Conservation (phyloP, 2,329 filamentous ascomycete species). For the Waltergamsia citrina region DNA sequence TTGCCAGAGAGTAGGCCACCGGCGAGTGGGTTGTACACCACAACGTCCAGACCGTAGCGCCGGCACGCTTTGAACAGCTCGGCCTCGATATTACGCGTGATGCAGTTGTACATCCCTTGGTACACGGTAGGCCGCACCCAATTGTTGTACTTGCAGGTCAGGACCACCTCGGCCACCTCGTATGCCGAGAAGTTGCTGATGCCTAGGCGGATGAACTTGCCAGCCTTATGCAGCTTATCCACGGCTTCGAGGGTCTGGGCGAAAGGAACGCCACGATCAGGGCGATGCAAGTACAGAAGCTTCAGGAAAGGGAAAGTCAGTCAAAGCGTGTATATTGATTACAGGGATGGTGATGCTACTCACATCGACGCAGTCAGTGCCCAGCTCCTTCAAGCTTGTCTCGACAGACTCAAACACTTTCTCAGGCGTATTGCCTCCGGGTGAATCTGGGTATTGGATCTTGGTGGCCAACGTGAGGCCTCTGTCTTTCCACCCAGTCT, state of each 20-base stretch:
- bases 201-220: conserved; percentile 74
- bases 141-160: conserved; percentile 67
- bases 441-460: conserved; percentile 49
- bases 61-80: conserved; percentile 67
- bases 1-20: conserved; percentile 76
- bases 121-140: conserved; percentile 82
- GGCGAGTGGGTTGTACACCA: conserved; percentile 75
- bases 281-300: conserved; percentile 28
- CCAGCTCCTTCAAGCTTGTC: conserved; percentile 60
- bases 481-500: conserved; percentile 69
- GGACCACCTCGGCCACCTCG: conserved; percentile 78
- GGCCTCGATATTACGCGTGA: conserved; percentile 64
- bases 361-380: conserved; percentile 62
- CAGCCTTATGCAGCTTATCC: conserved; percentile 74
- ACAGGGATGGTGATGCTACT: conserved; percentile 14
- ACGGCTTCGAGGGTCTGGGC: conserved; percentile 69
- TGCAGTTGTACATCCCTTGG: conserved; percentile 81
- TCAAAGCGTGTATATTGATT: no score
- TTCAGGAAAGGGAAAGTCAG: conserved; percentile 8
- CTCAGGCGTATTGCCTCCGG: conserved; percentile 52
- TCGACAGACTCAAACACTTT: conserved; percentile 58
- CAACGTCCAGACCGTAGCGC: conserved; percentile 68
- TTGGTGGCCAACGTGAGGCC: conserved; percentile 75
- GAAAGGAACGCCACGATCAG: conserved; percentile 59
- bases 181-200: conserved; percentile 80